These are phyloP conservation scores for Thielaviopsis ethacetica DNA, from an alignment of 2,329 filamentous ascomycete genomes.

Conservation along the genomic window DNA sequence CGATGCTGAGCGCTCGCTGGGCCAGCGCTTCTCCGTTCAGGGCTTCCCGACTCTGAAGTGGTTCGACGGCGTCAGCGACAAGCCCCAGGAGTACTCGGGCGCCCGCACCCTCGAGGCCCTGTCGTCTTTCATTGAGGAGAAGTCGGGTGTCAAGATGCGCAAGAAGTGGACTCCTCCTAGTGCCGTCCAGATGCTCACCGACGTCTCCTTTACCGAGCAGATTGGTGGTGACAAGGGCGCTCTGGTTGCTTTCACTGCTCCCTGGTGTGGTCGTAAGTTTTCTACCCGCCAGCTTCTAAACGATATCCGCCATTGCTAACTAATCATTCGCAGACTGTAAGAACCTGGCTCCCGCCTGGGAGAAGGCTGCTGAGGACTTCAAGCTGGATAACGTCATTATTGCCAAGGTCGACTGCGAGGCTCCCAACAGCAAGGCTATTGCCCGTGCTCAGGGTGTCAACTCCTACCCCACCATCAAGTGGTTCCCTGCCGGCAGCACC, in stretches of 20 bases:
- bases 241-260: constrained; percentile 89
- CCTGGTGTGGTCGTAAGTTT: constrained; percentile 88
- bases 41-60: constrained; percentile 96
- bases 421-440: constrained; percentile 64
- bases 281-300: not conserved
- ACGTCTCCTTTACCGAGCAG: constrained; percentile 58
- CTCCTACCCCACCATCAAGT: constrained; percentile 95
- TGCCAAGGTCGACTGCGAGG: constrained; percentile 91
- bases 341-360: constrained; percentile 76
- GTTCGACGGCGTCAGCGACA: constrained; percentile 88
- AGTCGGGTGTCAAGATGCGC: constrained; percentile 72
- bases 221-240: constrained; percentile 80
- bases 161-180: constrained; percentile 58
- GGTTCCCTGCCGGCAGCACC: constrained; percentile 74
- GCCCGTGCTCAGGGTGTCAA: constrained; percentile 61
- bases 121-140: constrained; percentile 63
- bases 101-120: constrained; percentile 80
- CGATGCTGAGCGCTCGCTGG: constrained; percentile 70
- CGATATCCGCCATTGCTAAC: not conserved
- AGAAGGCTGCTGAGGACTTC: constrained; percentile 71
- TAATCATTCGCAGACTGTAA: constrained; percentile 65
- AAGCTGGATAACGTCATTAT: constrained; percentile 66
- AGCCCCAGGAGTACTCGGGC: constrained; percentile 69
- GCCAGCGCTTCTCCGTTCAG: constrained; percentile 73
- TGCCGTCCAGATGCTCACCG: constrained; percentile 63